Evolutionary conservation across 306 rosid species (phyloP), one percentile per base, ranked within the genome.

Genomic region (Cucurbita maxima): DNA sequence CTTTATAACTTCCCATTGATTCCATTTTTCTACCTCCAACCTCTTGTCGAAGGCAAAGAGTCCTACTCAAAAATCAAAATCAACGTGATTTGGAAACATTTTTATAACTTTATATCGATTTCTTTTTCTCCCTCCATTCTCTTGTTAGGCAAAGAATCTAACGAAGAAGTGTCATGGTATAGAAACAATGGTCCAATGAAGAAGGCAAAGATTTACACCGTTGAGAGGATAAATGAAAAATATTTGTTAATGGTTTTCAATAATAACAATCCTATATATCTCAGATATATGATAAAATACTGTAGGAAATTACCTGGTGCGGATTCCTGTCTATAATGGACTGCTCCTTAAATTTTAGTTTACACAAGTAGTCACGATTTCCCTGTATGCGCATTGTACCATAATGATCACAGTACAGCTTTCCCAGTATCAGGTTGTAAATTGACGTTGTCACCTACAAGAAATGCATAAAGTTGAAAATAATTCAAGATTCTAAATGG

Each of bases 291-390:
- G 56, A 52, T 55, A 51, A 68, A 72, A 47, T 77, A 9, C 77
- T 34, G 55, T 54, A 59, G 38, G 76, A 54, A 74, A 63, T 82
- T 77, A 92, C 96, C 92, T 95, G 99, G 75, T 91, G 99, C 58
- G 97, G 99, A 81, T 91, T 95, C 81, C 99, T 84, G 83, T 95
- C 99, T 84, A 95, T 95, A 66, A 95, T 91, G 64, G 97, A 91
- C 76, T 91, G 97, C 84, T 95, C 99, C 90, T 95, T 95, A 81
- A 95, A 95, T 81, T 95, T 95, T 76, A 95, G 88, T 79, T 81
- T 95, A 56, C 99, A 95, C 0, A 95, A 91, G 80, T 85, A 87
- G 67, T 92, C 96, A 60, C 48, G 88, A 77, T 84, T 89, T 79
- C 97, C 99, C 71, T 88, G 80, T 83, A 95, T 79, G 62, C 97